These are phyloP conservation scores for Waltiozyma sp. DNA, from an alignment of 1,139 yeast species.

Conservation along the genomic window DNA sequence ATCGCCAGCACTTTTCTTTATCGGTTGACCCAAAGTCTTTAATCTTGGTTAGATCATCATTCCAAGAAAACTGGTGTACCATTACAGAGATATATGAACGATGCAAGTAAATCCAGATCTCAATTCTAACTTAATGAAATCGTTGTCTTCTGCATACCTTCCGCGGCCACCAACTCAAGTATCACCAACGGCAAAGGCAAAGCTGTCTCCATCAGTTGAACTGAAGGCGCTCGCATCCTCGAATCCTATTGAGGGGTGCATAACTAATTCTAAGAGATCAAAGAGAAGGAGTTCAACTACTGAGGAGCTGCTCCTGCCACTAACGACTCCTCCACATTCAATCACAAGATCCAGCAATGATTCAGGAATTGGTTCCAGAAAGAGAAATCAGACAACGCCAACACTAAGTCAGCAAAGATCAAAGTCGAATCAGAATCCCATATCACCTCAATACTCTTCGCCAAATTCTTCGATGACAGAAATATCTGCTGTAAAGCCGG, in stretches of 20 bases:
- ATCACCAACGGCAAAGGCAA: background rate
- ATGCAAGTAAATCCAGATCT: conserved; percentile 20
- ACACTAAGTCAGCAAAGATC: conserved; percentile 12
- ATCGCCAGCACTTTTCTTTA: too few relatives aligned
- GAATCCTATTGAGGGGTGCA: background rate
- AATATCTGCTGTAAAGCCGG: conserved; percentile 1
- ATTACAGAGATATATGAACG: background rate
- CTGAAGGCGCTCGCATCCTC: background rate
- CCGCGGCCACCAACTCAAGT: conserved; percentile 30
- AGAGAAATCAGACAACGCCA: conserved; percentile 15
- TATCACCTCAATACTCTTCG: conserved; percentile 19
- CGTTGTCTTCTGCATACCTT: conserved; percentile 31
- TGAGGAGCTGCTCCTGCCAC: conserved; percentile 10
- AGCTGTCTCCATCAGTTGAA: background rate
- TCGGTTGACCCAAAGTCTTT: too few relatives aligned
- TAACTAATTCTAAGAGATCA: background rate
- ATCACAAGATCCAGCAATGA: conserved; percentile 10
- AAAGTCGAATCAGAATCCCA: conserved; percentile 12
- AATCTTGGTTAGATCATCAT: background rate
- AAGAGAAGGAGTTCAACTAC: conserved; percentile 8
- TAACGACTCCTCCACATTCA: conserved; percentile 20
- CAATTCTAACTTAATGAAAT: conserved; percentile 28
- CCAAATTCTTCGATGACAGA: conserved; percentile 9
- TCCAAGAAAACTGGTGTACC: too few relatives aligned
- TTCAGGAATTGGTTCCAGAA: conserved; percentile 7